A percentile compares a stretch with the other conserved stretches of the same genome.
Evolutionary conservation across 495 filamentous ascomycete genomes (phyloP).

Genomic region (Neurospora terricola): DNA sequence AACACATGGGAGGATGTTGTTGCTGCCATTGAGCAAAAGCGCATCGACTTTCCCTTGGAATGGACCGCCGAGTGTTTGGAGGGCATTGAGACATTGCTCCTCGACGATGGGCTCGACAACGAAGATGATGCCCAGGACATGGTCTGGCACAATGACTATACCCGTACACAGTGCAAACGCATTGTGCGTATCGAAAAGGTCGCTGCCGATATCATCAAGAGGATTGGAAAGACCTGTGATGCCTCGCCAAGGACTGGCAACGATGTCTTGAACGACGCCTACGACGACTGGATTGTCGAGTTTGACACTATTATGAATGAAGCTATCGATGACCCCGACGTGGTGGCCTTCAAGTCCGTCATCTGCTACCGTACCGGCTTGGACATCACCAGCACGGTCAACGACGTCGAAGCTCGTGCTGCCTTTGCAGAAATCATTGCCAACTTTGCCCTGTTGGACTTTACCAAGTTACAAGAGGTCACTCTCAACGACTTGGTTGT

Average conservation of each 20-base stretch:
- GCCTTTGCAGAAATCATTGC: conserved; percentile 21
- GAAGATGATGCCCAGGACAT: conserved; percentile 48
- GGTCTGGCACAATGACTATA: conserved; percentile 62
- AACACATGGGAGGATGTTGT: conserved; percentile 54
- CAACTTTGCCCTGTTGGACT: conserved; percentile 13
- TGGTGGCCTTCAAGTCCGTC: conserved; percentile 78
- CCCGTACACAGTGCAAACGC: conserved; percentile 51
- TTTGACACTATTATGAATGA: conserved; percentile 36
- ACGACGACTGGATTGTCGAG: conserved; percentile 20
- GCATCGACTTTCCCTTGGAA: conserved; percentile 43
- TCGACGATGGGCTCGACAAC: conserved; percentile 66
- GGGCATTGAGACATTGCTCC: conserved; percentile 65
- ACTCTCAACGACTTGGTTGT: conserved; percentile 59
- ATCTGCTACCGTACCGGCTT: conserved; percentile 79
- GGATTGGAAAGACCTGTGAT: conserved; percentile 24
- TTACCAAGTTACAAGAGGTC: conserved; percentile 48
- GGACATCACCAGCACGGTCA: conserved; percentile 32
- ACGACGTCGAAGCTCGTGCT: conserved; percentile 13
- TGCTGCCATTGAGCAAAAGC: conserved; percentile 44
- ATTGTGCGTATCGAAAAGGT: conserved; percentile 80
- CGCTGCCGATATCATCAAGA: conserved; percentile 52
- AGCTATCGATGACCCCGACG: conserved; percentile 51
- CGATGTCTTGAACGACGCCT: conserved; percentile 18
- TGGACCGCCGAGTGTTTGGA: conserved; percentile 56
- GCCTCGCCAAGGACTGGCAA: conserved; percentile 2